Base-by-base conservation (phyloP, 345 rosid species). In the Citrus inodora region DNA sequence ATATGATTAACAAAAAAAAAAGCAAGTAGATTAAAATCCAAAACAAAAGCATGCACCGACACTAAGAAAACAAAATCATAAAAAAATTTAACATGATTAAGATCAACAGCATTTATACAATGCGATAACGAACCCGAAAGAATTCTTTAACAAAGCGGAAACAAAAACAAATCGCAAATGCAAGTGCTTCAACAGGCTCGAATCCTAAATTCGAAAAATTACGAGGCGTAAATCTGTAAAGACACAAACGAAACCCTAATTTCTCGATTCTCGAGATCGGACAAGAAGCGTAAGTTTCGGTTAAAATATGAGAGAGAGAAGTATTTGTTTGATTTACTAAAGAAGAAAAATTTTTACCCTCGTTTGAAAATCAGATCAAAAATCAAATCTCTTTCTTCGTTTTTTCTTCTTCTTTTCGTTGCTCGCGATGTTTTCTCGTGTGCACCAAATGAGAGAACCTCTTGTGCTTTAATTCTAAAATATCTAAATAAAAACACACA, bases 361-460 rank as follows among this genome's bases (percentile, higher is more conserved):
- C 28, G 30, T 64, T 76, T 53, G 35, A 65, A 76, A 28, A 53
- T 51, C 64, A 32, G 64, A 76, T 66, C 51, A 73, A 73, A 46
- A 60, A 35, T 72, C 32, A 63, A 46, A 28, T 7, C 17, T 53
- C 48, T 75, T 65, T 75, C 78, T 75, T 30, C 32, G 25, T 21
- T 64, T 22, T 30, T 75, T 75, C 63, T 32, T 21, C 51, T 67
- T 32, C 11, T 66, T 64, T 64, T 63, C 40, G 1, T 16, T 63
- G 68, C 22, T 28, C 5, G n/a, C 3, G 7, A 17, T 60, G 25
- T 17, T 35, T 19, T 19, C 25, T 25, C 6, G 24, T 3, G 30
- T 24, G 22, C 59, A 56, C 66, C 27, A 68, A 40, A 68, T 68
- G 42, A 10, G 30, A 24, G 17, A 25, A 46, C 13, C 13, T 60